These are phyloP conservation scores for Diaporthe destruens DNA, from an alignment of 2,329 filamentous ascomycete species.

Conservation along the genomic window DNA sequence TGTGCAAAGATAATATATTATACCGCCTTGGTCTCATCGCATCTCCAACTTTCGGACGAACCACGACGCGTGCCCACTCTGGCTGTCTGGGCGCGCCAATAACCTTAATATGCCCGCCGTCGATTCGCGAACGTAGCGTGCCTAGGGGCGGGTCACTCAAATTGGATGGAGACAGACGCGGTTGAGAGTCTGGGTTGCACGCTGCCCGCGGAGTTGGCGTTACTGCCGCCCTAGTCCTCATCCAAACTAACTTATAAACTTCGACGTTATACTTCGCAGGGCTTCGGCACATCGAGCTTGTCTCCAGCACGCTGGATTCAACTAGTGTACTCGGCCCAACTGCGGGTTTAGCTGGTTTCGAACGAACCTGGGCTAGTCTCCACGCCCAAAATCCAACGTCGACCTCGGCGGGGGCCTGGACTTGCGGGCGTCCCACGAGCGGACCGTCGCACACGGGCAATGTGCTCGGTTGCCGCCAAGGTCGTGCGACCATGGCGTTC, in stretches of 20 bases:
- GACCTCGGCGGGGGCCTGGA: background rate
- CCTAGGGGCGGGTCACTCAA: conserved; percentile 13
- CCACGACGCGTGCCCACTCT: conserved; percentile 21
- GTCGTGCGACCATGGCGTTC: conserved; percentile 28
- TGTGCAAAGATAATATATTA: conserved; percentile 21
- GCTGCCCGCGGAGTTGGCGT: background rate
- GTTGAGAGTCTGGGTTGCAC: conserved; percentile 10
- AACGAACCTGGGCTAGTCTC: conserved; percentile 3
- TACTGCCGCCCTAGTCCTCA: conserved; percentile 7
- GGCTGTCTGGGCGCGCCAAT: background rate
- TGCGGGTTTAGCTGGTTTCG: conserved; percentile 23
- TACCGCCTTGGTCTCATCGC: conserved; percentile 14
- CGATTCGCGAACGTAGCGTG: conserved; percentile 10
- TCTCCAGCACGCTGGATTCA: conserved; percentile 24
- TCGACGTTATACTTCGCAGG: conserved; percentile 11
- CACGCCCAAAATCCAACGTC: background rate
- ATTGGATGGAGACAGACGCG: conserved; percentile 21
- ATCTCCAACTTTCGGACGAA: conserved; percentile 15
- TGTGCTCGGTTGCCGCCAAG: conserved; percentile 14
- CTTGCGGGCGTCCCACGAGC: background rate
- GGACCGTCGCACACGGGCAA: conserved; percentile 15
- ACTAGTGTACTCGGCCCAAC: conserved; percentile 18
- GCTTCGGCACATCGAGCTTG: conserved; percentile 23
- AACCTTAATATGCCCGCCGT: conserved; percentile 9
- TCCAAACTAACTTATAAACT: conserved; percentile 22